Base-by-base conservation (phyloP, 2,329 filamentous ascomycete genomes). In the Calcarisporium arbuscula region DNA sequence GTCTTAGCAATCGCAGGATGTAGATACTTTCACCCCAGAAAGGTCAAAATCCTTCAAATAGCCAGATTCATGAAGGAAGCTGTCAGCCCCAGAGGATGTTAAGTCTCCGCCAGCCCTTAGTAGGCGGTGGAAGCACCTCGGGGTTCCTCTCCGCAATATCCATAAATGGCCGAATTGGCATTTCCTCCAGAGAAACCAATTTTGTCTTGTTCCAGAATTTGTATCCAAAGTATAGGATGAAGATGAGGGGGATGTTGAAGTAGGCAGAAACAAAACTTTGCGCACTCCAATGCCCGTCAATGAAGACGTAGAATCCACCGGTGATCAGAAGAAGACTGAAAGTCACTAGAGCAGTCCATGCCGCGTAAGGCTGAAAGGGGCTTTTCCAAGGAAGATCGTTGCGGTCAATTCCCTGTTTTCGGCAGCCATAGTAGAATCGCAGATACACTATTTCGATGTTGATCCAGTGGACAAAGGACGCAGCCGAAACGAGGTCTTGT, bases 251-350 rank as follows among this genome's bases (percentile, higher is more conserved):
- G 2, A 77, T 59, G 25, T 64, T 77, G 52, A 80, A 63, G 48
- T 74, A 84, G 53, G 54, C 62, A 2, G 70, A 66, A n/a, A 76
- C 40, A 47, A 87, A 87, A 44, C 61, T 65, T 14, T 67, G 65
- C 0, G 68, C 67, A 21, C 62, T 70, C 72, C 77, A 86, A 12
- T 75, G 61, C 12, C 64, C 60, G 0, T 76, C 71, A 56, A 77
- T 79, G 56, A 86, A 86, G 20, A 80, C 72, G 28, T 74, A 68
- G 54, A 85, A 86, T 2, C 80, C 82, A 49, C 84, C 84, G 46
- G 82, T 77, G 8, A 85, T 55, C 5, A 68, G 68, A 12, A 85
- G 59, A 25, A 81, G 56, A 2, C 54, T 52, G 41, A 83, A 68
- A 15, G 71, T 52, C 8, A 69, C 53, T 6, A 85, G 66, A 11